These are phyloP conservation scores for Trichoderma sp. DNA, from an alignment of 2,329 filamentous ascomycete species.

Conservation along the genomic window DNA sequence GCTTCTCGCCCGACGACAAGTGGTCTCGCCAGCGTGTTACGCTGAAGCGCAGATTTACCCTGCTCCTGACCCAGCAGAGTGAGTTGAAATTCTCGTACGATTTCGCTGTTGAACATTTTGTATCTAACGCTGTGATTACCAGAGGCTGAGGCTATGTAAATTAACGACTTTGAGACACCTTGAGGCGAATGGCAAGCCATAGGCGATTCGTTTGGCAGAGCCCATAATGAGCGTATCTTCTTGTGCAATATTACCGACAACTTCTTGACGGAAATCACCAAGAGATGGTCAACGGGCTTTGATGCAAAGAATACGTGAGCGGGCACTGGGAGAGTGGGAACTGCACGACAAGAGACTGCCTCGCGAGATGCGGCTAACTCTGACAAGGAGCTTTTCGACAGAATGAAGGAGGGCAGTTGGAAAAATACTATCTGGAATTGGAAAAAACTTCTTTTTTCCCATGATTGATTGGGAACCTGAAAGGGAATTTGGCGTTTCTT, in stretches of 20 bases:
- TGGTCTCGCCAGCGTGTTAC: constrained; percentile 96
- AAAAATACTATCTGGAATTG: neutral
- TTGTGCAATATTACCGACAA: neutral
- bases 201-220: neutral
- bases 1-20: constrained; percentile 98
- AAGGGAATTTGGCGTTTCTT: constrained; percentile 20
- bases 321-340: neutral
- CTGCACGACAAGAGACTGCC: neutral
- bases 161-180: neutral
- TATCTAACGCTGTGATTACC: neutral
- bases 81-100: constrained; percentile 35
- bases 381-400: neutral
- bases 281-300: neutral
- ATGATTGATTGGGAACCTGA: neutral
- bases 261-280: neutral
- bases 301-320: neutral
- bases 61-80: constrained; percentile 81
- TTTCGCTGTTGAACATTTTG: neutral
- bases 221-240: neutral
- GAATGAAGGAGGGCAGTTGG: neutral
- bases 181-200: neutral
- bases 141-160: constrained; percentile 29
- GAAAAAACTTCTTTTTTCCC: neutral
- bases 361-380: neutral
- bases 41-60: constrained; percentile 88